Evolutionary conservation across 768 basidiomycete genomes (phyloP), one percentile per base, ranked within the genome.

Genomic region (Sutorius australiensis): DNA sequence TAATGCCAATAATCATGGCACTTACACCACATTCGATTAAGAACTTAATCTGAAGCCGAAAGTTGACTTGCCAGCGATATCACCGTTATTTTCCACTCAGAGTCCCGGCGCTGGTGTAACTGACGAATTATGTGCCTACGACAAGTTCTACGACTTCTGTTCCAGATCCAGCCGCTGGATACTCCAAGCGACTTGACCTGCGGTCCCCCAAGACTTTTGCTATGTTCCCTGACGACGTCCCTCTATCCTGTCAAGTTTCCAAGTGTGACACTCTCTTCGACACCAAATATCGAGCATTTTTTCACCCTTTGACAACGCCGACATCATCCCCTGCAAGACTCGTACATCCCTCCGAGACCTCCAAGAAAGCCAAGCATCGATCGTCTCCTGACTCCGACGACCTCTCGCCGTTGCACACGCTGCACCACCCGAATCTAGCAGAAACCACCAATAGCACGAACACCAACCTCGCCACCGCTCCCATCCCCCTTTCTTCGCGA

Each of bases 281-380:
- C 21, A n/a, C 31, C 12, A 8, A n/a, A 14, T 52, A 28, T 34
- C 34, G 16, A 37, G 9, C 16, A 1, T 17, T 36, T 19, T 30
- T 21, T 40, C 31, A 21, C 47, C 46, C 19, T 33, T 17, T 17
- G 6, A 12, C 49, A 39, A 41, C 27, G 1, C 55, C 28, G 6
- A 54, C n/a, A n/a, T 16, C 28, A 12, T 43, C 59, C 11, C 46
- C 16, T 14, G 0, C 59, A 46, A 49, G 48, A 34, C 11, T 50
- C 38, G 30, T 19, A 3, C 21, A 40, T 45, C 40, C 51, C 49
- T 57, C 28, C 31, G 28, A 40, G 21, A n/a, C 5, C 41, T 5
- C 19, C 12, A 1, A 44, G 21, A 12, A 41, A 34, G 41, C 6
- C 45, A 47, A 42, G 10, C 12, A 42, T 52, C 38, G 5, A 34